Evolutionary conservation across 148 eudicot species (phyloP), one percentile per base, ranked within the genome.

Genomic region (Dysphania ambrosioides): DNA sequence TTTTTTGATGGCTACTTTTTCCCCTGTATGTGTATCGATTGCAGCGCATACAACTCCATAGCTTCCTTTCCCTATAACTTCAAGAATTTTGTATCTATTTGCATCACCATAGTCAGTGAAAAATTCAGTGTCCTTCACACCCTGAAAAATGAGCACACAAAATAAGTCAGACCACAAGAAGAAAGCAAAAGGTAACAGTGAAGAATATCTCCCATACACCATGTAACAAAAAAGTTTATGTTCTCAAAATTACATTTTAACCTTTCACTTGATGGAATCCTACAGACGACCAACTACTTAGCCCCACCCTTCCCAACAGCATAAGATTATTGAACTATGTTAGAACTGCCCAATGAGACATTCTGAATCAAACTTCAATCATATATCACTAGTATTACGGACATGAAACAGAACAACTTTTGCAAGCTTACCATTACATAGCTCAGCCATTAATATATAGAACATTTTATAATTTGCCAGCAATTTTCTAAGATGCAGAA

Each of bases 1-100:
- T 77, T 88, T 88, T 88, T 93, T 93, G 68, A 93, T 93, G 2
- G 97, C 97, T 30, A 93, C 97, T 60, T 93, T 93, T 72, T 90
- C 96, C 34, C 91, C 91, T 1, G 93, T 90, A 31, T 87, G 92
- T 13, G 93, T 93, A 82, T 93, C 97, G 55, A 89, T 83, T 72
- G 97, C 97, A 34, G 97, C 89, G 73, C 96, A 90, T 66, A 93
- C 97, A 81, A 89, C 91, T 79, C 96, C 97, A 84, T 93, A 93
- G 79, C 96, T 90, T 71, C 97, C 97, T 80, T 87, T 88, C 44
- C 97, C 96, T 29, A 93, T 84, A 66, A 88, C 82, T 81, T 90
- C 96, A 70, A 93, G 83, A 84, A 88, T 87, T 85, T 90, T 88
- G 82, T 93, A 93, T 71, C 96, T 77, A 62, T 82, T 88, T 40